Evolutionary conservation across 116 monocot genomes (phyloP), one percentile per base, ranked within the genome.

Genomic region (Iris pallida): DNA sequence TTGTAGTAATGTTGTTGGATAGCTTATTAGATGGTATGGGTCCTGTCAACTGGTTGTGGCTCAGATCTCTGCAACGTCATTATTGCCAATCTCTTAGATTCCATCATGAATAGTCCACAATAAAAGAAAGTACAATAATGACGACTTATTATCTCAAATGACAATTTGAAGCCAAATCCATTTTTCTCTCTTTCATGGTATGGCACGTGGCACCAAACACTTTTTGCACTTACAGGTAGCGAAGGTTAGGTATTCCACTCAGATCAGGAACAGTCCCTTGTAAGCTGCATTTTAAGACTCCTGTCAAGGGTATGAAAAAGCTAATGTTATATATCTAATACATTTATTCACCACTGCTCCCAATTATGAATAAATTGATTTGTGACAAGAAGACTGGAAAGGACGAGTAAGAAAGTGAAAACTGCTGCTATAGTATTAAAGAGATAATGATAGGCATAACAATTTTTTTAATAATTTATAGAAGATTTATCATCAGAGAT

Each of bases 281-380:
- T 65, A 97, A 72, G 57, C 76, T 82, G 68, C 97, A 97, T 97
- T 66, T 92, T 85, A 47, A 97, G 76, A 74, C 92, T 92, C 92
- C 97, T 97, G 85, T 40, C 30, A 30, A 30, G 30, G 30, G 3
- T 30, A 30, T 30, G 30, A 30, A 30, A 30, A 30, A 30, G 30
- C 30, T 30, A 30, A 30, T 30, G 30, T 30, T 30, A 30, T n/a
- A 30, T 30, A n/a, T 30, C 3, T 30, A 30, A 30, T 30, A 30
- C 30, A 30, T 30, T 30, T 30, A 30, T 30, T 30, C 3, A 30
- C 30, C 30, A 30, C 2, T 30, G 30, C 30, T 30, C 30, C 0
- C 30, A 30, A 30, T 30, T 30, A 30, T 30, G 30, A 1, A 30
- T 30, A 30, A 30, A 1, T 30, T 30, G 30, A 30, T 30, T 30